phyloP scores from a whole-genome alignment of 2,329 filamentous ascomycete genomes.

The Pseudohalonectria lignicola region DNA sequence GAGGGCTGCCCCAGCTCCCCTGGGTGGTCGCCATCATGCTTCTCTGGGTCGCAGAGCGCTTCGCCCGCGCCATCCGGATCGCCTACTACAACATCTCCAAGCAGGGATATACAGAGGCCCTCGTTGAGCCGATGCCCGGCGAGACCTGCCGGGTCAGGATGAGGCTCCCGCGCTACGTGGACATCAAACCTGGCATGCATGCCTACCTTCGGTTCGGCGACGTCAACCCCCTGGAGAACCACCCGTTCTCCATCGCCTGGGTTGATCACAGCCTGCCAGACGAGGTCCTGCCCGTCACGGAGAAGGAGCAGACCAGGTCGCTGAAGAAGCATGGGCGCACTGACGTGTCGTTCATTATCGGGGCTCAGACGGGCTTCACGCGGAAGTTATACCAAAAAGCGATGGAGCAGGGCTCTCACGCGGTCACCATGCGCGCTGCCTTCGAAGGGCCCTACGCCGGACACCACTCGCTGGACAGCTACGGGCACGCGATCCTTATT shows the following conservation, averaged over 20 bases:
- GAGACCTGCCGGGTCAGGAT: conserved; percentile 62
- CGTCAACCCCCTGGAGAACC: conserved; percentile 58
- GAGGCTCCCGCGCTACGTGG: conserved; percentile 54
- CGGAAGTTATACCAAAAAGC: conserved; percentile 68
- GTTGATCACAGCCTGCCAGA: conserved; percentile 41
- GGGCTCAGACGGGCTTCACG: conserved; percentile 81
- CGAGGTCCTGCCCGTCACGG: conserved; percentile 25
- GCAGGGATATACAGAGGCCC: conserved; percentile 49
- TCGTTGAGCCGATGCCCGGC: conserved; percentile 57
- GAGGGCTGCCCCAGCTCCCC: conserved; percentile 58
- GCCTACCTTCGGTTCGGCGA: conserved; percentile 62
- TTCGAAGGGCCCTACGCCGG: conserved; percentile 86
- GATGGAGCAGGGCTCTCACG: conserved; percentile 34
- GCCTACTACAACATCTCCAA: conserved; percentile 55
- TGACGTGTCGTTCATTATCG: conserved; percentile 70
- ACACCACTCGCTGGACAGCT: conserved; percentile 78
- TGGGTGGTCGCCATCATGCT: conserved; percentile 65
- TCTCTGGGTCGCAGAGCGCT: conserved; percentile 68
- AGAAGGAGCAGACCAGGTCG: conserved; percentile 20
- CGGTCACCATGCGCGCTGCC: conserved; percentile 56
- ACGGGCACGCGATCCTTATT: conserved; percentile 83
- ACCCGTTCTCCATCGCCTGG: conserved; percentile 74
- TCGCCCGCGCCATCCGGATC: conserved; percentile 50
- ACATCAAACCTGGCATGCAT: conserved; percentile 60
- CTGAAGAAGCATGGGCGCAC: conserved; percentile 32